A percentile compares a stretch with the other conserved stretches of the same genome.
Evolutionary conservation across 2,329 filamentous ascomycete species (phyloP).

Genomic region (Mollisia scopiformis): DNA sequence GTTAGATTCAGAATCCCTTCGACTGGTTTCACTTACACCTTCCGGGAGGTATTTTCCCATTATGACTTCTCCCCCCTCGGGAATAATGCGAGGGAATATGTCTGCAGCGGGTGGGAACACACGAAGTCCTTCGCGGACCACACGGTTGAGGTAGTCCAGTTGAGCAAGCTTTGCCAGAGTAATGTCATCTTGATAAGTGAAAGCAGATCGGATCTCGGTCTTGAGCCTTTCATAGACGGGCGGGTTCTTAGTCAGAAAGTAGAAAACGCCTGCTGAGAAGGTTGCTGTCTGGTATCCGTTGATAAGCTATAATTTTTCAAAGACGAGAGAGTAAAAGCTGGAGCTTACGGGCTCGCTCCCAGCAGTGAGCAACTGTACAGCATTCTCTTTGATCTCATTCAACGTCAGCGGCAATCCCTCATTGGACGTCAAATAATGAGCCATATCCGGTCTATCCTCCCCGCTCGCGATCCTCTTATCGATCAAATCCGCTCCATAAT

Average conservation of each 20-base stretch:
- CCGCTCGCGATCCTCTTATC: too few species aligned
- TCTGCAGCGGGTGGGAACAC: conserved; percentile 6
- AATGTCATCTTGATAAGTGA: background rate
- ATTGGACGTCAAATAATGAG: too few species aligned
- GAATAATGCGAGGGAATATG: conserved; percentile 3
- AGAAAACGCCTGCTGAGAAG: background rate
- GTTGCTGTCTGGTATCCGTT: background rate
- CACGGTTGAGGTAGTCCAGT: background rate
- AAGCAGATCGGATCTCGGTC: background rate
- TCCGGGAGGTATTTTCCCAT: conserved; percentile 4
- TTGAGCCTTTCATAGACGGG: background rate
- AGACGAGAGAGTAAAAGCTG: too few species aligned
- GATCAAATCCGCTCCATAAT: too few species aligned
- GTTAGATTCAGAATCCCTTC: background rate
- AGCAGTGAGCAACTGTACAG: too few species aligned
- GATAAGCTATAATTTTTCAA: too few species aligned
- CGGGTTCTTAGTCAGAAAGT: background rate
- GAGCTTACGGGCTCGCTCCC: too few species aligned
- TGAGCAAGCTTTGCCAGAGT: background rate
- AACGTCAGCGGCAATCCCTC: too few species aligned
- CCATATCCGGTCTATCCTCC: too few species aligned
- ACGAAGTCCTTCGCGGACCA: background rate
- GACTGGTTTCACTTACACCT: background rate
- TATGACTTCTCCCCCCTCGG: background rate
- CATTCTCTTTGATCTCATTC: too few species aligned